phyloP scores from a whole-genome alignment of 2,329 filamentous ascomycete genomes.

The Trichoderma gracile region DNA sequence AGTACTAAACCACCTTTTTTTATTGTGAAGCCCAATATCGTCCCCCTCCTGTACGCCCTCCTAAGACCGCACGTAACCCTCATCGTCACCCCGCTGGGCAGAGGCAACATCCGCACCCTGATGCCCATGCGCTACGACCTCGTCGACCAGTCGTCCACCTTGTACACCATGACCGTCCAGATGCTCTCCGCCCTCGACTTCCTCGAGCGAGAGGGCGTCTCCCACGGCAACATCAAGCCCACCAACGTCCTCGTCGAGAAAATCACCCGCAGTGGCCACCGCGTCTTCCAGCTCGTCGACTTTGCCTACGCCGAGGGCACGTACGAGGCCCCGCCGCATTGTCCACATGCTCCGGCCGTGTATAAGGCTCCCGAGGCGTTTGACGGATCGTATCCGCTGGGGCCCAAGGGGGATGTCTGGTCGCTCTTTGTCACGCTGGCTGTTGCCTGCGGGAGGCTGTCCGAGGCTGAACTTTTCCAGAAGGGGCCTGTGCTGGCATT shows the following conservation, averaged over 20 bases:
- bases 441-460: neutral
- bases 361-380: neutral
- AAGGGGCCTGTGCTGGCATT: no score
- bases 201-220: slow-evolving; percentile 5
- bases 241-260: slow-evolving; percentile 5
- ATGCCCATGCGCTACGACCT: neutral
- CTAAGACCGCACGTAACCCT: neutral
- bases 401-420: slow-evolving; percentile 5
- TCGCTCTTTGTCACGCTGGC: slow-evolving; percentile 8
- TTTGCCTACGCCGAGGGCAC: neutral
- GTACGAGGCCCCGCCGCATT: neutral
- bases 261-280: neutral
- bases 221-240: slow-evolving; percentile 8
- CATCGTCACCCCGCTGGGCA: neutral
- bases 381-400: neutral
- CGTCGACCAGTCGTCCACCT: neutral
- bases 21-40: neutral
- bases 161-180: slow-evolving; percentile 1
- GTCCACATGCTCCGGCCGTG: neutral
- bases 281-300: slow-evolving; percentile 2
- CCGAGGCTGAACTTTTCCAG: neutral
- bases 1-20: no score
- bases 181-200: slow-evolving; percentile 11
- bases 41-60: neutral
- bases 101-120: neutral